phyloP scores from a whole-genome alignment of 2,329 filamentous ascomycete genomes.

The Apiospora sp. region DNA sequence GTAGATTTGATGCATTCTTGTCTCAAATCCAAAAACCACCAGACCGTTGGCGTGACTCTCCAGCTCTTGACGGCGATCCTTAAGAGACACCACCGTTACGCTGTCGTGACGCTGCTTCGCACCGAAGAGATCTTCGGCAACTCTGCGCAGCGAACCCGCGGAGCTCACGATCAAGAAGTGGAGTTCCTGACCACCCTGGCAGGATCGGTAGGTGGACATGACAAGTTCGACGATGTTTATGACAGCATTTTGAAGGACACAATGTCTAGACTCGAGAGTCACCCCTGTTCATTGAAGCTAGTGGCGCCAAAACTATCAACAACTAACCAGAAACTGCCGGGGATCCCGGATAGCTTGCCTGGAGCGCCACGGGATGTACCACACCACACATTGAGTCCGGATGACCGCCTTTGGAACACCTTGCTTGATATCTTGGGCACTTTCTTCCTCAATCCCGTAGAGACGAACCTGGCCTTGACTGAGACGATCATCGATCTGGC shows the following conservation, averaged over 20 bases:
- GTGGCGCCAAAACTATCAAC: slow-evolving; percentile 67
- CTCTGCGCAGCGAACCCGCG: slow-evolving; percentile 69
- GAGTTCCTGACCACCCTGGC: slow-evolving; percentile 75
- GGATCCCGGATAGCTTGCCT: slow-evolving; percentile 62
- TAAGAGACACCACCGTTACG: slow-evolving; percentile 87
- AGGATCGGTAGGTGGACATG: slow-evolving; percentile 71
- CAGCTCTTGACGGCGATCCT: slow-evolving; percentile 88
- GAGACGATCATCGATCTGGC: slow-evolving; percentile 84
- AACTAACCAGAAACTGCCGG: slow-evolving; percentile 64
- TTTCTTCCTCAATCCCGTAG: slow-evolving; percentile 90
- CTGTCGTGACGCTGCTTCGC: slow-evolving; percentile 77
- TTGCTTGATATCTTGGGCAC: slow-evolving; percentile 75
- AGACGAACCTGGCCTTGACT: slow-evolving; percentile 89
- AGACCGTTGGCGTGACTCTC: slow-evolving; percentile 89
- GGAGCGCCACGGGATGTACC: slow-evolving; percentile 68
- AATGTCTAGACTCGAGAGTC: slow-evolving; percentile 72
- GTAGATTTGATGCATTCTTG: slow-evolving; percentile 91
- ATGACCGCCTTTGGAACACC: slow-evolving; percentile 70
- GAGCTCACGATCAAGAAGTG: slow-evolving; percentile 78
- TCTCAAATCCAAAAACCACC: slow-evolving; percentile 81
- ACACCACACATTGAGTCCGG: slow-evolving; percentile 67
- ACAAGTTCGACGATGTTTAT: slow-evolving; percentile 77
- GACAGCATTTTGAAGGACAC: slow-evolving; percentile 76
- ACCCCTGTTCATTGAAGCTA: slow-evolving; percentile 75
- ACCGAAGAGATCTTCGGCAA: slow-evolving; percentile 66